Evolutionary conservation across 208 protist species (phyloP), one percentile per base, ranked within the genome.

Genomic region (Crithidia expoeki): DNA sequence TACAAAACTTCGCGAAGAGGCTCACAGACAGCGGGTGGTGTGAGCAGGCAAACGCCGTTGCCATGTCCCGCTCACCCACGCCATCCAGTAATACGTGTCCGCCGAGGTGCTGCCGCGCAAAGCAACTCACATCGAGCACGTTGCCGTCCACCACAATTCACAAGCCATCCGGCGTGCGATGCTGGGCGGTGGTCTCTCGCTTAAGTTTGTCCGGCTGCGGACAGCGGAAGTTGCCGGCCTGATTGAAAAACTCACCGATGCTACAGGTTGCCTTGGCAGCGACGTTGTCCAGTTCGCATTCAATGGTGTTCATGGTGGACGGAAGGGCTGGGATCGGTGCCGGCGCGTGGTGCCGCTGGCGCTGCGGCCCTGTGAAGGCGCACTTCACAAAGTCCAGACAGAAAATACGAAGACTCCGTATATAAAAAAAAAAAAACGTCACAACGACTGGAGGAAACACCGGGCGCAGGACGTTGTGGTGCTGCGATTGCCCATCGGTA

Each of bases 61-160:
- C 87, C 72, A 76, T 79, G 62, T 95, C 90, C n/a, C 82, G 40
- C 19, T 84, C 86, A 30, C 85, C 84, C 5, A 81, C 85, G 0
- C 72, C 85, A 12, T 86, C 83, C 28, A 94, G 52, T 11, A 95
- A 68, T 25, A 86, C 63, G 1, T 55, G 33, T 0, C 90, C 88
- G 21, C 88, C 90, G 9, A 88, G 90, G 57, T 95, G 90, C 0
- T 89, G 66, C 3, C 12, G 7, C 0, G 83, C 59, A 57, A 93
- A 93, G 9, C 32, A 38, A 56, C 79, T 94, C 33, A 96, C 70
- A 65, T 93, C 76, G 25, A 93, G 68, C 47, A 94, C 87, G 67
- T 89, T 92, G 19, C 76, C 77, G 40, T 93, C 76, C 7, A 96
- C 69, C 9, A 92, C 80, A 36, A 96, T 62, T 83, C 85, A 94